Evolutionary conservation across 805 yeast genomes (phyloP), one percentile per base, ranked within the genome.

Genomic region (Tanozyma kutaoensis): DNA sequence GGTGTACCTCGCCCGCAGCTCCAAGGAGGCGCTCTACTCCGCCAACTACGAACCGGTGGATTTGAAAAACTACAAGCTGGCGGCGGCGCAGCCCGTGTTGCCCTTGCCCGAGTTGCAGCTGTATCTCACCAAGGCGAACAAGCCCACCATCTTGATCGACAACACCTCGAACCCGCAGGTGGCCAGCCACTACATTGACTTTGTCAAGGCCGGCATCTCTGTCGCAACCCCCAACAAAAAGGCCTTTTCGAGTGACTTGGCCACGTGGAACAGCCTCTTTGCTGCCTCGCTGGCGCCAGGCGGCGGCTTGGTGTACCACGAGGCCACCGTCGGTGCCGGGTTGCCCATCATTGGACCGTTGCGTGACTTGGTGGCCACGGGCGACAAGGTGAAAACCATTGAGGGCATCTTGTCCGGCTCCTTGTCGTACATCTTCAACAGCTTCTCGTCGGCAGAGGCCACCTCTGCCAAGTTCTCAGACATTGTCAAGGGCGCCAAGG

Each of bases 261-360:
- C 59, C 14, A 56, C 75, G 9, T 91, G 97, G 96, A 69, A 81
- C 30, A 64, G 67, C 27, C 72, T 91, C 29, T 81, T 81, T 43
- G 46, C 51, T 20, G 53, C 55, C 27, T 67, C 78, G 20, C 65
- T 62, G 21, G 55, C 59, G 22, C 63, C 68, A 25, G 58, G 62
- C 20, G 62, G 67, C 24, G 86, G 84, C 22, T 64, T 88, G 36
- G 93, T 85, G 24, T 88, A 85, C 65, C 98, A 91, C 48, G 99
- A 91, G 65, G 93, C 98, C 27, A 84, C 96, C 6, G 97, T 91
- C 32, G 97, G 97, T 48, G 99, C 99, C 23, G 99, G 97, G 31
- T 67, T 91, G 51, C 99, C 99, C 33, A 73, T 91, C 35, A 76
- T 91, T 43, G 76, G 84, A 25, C 79, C 95, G 27, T 62, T 91